Percentiles rank a stretch among this genome's conserved stretches.
Evolutionary conservation across 1,284 basidiomycete genomes (phyloP).

Genomic region (Sporisorium scitamineum): DNA sequence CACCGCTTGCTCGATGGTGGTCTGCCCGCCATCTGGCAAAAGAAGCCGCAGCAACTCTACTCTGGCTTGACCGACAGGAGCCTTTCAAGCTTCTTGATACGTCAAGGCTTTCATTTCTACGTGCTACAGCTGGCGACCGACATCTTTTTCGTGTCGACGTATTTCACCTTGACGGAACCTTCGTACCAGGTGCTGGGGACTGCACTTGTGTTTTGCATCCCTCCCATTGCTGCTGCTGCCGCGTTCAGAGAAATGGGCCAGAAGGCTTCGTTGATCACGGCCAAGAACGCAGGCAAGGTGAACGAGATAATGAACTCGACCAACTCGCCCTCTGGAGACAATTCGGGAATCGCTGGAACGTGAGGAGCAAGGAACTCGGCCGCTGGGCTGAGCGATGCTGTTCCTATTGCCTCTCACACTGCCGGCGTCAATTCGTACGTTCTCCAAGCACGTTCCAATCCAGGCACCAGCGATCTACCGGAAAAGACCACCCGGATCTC

Average conservation of each 20-base stretch:
- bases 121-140: slow-evolving; percentile 27
- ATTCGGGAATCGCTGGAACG: background rate
- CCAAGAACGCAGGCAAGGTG: slow-evolving; percentile 12
- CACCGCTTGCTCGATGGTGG: slow-evolving; percentile 48
- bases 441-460: slow-evolving; percentile 22
- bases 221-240: slow-evolving; percentile 36
- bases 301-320: slow-evolving; percentile 45
- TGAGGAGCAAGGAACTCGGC: background rate
- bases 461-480: background rate
- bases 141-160: slow-evolving; percentile 38
- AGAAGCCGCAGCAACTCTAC: slow-evolving; percentile 20
- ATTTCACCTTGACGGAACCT: slow-evolving; percentile 17
- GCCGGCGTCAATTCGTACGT: slow-evolving; percentile 23
- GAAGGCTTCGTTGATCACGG: slow-evolving; percentile 25
- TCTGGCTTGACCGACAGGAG: slow-evolving; percentile 10
- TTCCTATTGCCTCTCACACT: background rate
- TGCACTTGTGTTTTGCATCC: slow-evolving; percentile 28
- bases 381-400: background rate
- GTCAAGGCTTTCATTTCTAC: slow-evolving; percentile 50
- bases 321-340: slow-evolving; percentile 21
- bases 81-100: slow-evolving; percentile 37
- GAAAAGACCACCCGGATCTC: slow-evolving; percentile 26
- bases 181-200: slow-evolving; percentile 40
- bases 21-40: slow-evolving; percentile 20
- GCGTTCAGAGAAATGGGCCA: slow-evolving; percentile 49